Evolutionary conservation across 371 early-diverging fungal species (phyloP).

Genomic region (Rhizopus arrhizus): DNA sequence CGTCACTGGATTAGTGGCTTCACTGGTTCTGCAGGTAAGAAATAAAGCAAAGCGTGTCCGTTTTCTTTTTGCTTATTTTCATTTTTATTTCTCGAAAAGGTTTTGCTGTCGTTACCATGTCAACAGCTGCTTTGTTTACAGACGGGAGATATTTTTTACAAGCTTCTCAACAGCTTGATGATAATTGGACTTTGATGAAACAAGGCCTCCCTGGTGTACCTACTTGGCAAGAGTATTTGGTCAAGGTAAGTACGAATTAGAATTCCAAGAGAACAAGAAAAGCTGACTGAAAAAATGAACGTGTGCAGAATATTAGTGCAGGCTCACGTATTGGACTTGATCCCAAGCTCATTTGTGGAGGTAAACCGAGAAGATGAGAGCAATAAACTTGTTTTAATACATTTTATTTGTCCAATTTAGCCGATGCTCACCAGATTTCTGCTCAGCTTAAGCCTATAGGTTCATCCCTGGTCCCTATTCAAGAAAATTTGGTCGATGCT

Average conservation of each 20-base stretch:
- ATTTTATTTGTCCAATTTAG: slow-evolving; percentile 16
- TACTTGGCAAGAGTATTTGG: slow-evolving; percentile 82
- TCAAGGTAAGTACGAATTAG: slow-evolving; percentile 45
- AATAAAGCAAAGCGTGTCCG: not conserved
- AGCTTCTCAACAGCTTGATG: slow-evolving; percentile 90
- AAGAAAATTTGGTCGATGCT: slow-evolving; percentile 79
- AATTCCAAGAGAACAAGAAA: not conserved
- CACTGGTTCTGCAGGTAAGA: slow-evolving; percentile 92
- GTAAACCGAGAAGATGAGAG: slow-evolving; percentile 31
- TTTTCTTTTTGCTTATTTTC: not conserved
- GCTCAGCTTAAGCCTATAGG: slow-evolving; percentile 56
- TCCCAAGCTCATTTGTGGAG: slow-evolving; percentile 77
- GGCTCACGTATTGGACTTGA: slow-evolving; percentile 85
- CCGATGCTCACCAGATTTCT: slow-evolving; percentile 63
- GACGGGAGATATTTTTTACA: slow-evolving; percentile 99
- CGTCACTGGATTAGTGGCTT: slow-evolving; percentile 97
- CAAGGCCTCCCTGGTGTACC: slow-evolving; percentile 86
- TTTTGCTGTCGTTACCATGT: slow-evolving; percentile 73
- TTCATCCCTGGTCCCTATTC: slow-evolving; percentile 60
- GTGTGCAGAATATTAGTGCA: slow-evolving; percentile 57
- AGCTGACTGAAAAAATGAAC: not conserved
- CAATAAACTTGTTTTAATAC: not conserved
- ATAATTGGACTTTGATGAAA: slow-evolving; percentile 89
- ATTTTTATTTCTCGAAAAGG: slow-evolving; percentile 37
- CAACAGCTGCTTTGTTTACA: slow-evolving; percentile 87